phyloP scores from a whole-genome alignment of 2,329 filamentous ascomycete species.

The Fusarium bulbicola region DNA sequence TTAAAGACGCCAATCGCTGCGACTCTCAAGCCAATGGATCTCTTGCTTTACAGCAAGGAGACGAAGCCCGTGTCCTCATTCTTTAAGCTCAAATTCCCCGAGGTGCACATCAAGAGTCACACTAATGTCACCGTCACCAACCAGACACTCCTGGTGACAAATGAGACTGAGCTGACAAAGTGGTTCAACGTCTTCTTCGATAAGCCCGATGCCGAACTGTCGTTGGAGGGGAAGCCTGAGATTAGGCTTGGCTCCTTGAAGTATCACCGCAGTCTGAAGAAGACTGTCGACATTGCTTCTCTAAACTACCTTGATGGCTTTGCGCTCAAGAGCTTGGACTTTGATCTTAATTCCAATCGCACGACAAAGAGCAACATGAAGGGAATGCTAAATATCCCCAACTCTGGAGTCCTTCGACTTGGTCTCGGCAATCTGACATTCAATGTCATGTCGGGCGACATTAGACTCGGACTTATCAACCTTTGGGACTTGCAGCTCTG shows the following conservation, averaged over 20 bases:
- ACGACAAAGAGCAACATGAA: constrained; percentile 53
- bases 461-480: constrained; percentile 51
- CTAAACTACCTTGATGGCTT: constrained; percentile 54
- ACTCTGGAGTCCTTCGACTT: constrained; percentile 54
- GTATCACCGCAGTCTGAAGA: constrained; percentile 50
- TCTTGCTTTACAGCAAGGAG: constrained; percentile 54
- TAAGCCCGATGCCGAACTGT: constrained; percentile 47
- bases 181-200: constrained; percentile 55
- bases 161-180: constrained; percentile 51
- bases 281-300: constrained; percentile 52
- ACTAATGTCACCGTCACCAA: constrained; percentile 49
- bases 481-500: constrained; percentile 52
- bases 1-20: constrained; percentile 51
- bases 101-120: constrained; percentile 47
- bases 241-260: constrained; percentile 53
- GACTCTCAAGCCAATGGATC: constrained; percentile 49
- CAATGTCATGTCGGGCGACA: constrained; percentile 52
- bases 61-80: constrained; percentile 37
- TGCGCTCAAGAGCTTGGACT: constrained; percentile 48
- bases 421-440: constrained; percentile 58
- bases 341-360: constrained; percentile 50
- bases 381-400: constrained; percentile 56
- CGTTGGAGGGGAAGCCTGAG: constrained; percentile 48
- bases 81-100: constrained; percentile 42
- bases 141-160: constrained; percentile 48